Conservation (phyloP, 1,284 basidiomycete species). For the Phellopilus nigrolimitatus region DNA sequence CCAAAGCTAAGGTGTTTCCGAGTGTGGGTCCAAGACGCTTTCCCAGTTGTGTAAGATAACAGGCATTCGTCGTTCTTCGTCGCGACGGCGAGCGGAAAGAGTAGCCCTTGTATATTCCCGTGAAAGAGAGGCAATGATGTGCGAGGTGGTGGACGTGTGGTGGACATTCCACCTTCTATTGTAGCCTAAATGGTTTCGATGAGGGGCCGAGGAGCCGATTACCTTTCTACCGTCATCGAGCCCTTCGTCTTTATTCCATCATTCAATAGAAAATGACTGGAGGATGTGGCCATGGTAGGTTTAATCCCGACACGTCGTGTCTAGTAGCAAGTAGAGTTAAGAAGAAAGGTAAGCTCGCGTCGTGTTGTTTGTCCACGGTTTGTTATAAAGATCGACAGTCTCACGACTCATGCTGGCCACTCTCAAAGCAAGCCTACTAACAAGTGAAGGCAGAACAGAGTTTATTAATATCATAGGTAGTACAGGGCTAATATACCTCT, state of each 20-base stretch:
- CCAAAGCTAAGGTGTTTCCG: conserved; percentile 3
- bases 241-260: no score
- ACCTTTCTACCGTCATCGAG: no score
- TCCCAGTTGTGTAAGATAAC: neutral
- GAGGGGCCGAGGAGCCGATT: no score
- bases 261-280: no score
- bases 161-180: neutral
- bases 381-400: neutral
- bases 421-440: no score
- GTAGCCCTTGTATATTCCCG: neutral
- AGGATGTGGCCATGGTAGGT: no score
- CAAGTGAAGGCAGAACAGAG: no score
- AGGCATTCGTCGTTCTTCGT: neutral
- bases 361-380: neutral
- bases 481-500: neutral
- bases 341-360: neutral
- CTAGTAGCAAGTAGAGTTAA: no score
- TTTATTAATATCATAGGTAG: no score
- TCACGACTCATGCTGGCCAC: no score
- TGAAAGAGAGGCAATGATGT: neutral
- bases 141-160: neutral
- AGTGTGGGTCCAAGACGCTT: conserved; percentile 1
- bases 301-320: no score
- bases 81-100: neutral
- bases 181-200: no score